Evolutionary conservation across 116 monocot genomes (phyloP).

Genomic region (Papilionanthe hybrid): DNA sequence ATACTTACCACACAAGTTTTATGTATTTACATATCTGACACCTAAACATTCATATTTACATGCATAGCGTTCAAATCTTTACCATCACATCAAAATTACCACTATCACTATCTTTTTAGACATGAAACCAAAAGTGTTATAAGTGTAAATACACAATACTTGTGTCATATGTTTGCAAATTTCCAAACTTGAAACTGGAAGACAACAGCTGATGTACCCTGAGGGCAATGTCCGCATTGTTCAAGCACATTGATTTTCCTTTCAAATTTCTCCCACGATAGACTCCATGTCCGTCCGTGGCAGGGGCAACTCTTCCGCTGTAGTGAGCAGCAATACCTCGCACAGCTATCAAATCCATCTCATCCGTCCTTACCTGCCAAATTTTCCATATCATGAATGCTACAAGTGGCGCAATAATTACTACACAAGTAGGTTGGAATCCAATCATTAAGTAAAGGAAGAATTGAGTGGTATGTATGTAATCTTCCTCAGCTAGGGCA

Average conservation of each 20-base stretch:
- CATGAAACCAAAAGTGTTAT: no score
- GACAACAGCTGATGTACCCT: conserved; percentile 41
- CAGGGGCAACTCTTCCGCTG: conserved; percentile 61
- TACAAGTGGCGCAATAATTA: background rate
- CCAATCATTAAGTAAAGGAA: background rate
- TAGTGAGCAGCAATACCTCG: conserved; percentile 99
- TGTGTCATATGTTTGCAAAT: no score
- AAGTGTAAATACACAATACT: no score
- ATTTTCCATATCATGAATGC: background rate
- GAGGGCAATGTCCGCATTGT: conserved; percentile 80
- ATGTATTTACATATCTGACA: no score
- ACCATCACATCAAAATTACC: no score
- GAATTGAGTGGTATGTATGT: no score
- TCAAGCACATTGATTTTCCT: conserved; percentile 68
- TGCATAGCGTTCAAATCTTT: no score
- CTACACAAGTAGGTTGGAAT: background rate
- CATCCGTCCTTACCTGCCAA: conserved; percentile 93
- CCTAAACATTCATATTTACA: no score
- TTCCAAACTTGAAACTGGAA: background rate
- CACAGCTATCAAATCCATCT: conserved; percentile 96
- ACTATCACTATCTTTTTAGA: no score
- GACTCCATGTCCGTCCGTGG: conserved; percentile 38
- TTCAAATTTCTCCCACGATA: conserved; percentile 47
- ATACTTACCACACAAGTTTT: no score
- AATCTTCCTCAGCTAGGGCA: no score